These are phyloP conservation scores for Leavenworthia alabamica DNA, from an alignment of 345 rosid genomes.

Conservation along the genomic window DNA sequence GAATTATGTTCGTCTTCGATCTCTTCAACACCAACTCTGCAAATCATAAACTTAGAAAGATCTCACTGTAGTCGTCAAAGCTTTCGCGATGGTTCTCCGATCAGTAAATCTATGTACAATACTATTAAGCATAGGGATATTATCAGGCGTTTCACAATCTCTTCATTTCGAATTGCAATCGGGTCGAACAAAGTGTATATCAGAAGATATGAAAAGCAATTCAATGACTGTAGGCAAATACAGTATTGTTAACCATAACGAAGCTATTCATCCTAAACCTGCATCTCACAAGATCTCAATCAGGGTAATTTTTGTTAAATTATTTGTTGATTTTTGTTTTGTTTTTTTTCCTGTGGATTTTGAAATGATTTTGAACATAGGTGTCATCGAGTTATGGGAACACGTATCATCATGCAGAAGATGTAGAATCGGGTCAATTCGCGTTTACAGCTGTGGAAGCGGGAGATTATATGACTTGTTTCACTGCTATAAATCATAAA, in stretches of 20 bases:
- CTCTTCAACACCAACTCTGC: not conserved
- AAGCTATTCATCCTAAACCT: constrained; percentile 63
- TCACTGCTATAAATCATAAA: constrained; percentile 54
- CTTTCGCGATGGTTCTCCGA: constrained; percentile 30
- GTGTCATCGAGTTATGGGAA: constrained; percentile 77
- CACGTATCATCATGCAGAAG: constrained; percentile 58
- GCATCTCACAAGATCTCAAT: constrained; percentile 65
- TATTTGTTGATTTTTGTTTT: not conserved
- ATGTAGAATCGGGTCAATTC: constrained; percentile 69
- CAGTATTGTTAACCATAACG: constrained; percentile 58
- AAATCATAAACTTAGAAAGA: not conserved
- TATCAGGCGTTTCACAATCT: constrained; percentile 35
- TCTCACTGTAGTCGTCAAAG: not conserved
- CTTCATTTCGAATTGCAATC: constrained; percentile 75
- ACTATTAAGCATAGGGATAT: constrained; percentile 15
- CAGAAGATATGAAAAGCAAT: constrained; percentile 78
- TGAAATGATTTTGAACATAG: constrained; percentile 29
- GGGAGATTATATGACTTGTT: constrained; percentile 85
- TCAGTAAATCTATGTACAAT: not conserved
- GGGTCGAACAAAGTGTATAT: constrained; percentile 75
- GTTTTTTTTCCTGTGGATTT: not conserved
- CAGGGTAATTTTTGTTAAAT: constrained; percentile 39
- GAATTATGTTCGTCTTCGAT: not conserved
- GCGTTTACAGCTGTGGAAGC: constrained; percentile 78
- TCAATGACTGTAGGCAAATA: constrained; percentile 91